Base-by-base conservation (phyloP, 2,329 filamentous ascomycete species). In the Tothia fuscella region DNA sequence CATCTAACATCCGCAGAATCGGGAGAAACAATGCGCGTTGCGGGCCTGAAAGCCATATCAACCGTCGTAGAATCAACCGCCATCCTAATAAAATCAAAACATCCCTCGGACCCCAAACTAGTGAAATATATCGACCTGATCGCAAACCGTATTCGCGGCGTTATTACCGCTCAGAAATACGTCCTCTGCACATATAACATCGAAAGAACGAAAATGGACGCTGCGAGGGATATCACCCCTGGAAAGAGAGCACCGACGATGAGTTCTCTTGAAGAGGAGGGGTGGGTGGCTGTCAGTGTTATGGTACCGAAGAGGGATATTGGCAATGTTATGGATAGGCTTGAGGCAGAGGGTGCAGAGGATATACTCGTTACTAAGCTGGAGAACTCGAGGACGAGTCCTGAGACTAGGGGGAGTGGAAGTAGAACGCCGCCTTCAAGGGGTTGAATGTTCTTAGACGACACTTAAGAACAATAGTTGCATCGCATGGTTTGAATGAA, bases 111-210 rank as follows among this genome's bases (percentile, higher is more conserved):
- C 61, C 75, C 78, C 3, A 76, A 79, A 48, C 70, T 95, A 44
- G n/a, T n/a, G n/a, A n/a, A n/a, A n/a, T n/a, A n/a, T n/a, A 80
- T 96, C 42, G 76, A 89, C 17, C 70, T 93, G 44, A 93, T 98
- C 55, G 76, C 82, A 21, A 80, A 81, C 9, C 79, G 91, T 54
- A 94, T 98, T 56, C 75, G 77, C 46, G 91, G 91, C 61, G 88
- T 98, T 48, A 96, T 98, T 57, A 89, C 74, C 31, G 91, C 91
- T 7, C 86, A 98, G 66, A 81, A 78, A 62, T 96, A 83, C 58
- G 86, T 96, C 21, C 76, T 96, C 22, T 96, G 91, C 68, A 87
- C 93, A 57, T 98, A 96, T 72, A 98, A 98, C 65, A 76, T 96
- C 45, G 74, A 83, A 51, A 78, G 88, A 47, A 59, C 64, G 36